Evolutionary conservation across 495 filamentous ascomycete genomes (phyloP), one percentile per base, ranked within the genome.

Genomic region (Bacidia rubella): DNA sequence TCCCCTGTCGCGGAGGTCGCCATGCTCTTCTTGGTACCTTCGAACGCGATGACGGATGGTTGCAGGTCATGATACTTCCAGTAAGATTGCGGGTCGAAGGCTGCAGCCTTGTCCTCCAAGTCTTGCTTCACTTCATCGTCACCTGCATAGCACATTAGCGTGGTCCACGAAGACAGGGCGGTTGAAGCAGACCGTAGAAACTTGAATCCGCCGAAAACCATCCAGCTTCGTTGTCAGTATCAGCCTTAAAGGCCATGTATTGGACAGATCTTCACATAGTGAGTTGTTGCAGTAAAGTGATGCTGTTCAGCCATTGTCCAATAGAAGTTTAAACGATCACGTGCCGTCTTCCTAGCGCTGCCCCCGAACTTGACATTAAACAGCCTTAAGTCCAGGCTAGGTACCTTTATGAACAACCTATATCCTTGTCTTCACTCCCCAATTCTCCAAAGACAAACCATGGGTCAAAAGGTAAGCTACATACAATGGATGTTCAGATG

Each of bases 151-250:
- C 41, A 44, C 19, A 2, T 47, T 41, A 46, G 64, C 51, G 65
- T 52, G 54, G 44, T 39, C 43, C 15, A 56, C 55, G 48, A 41
- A 38, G 26, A 44, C 44, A 50, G 29, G 7, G 29, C 29, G 29
- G 29, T 35, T 35, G 5, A 15, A 7, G 29, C 53, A 51, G 67
- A 78, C 83, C 83, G 55, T 87, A 86, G 66, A 86, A 86, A 55
- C 83, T 82, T 3, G 82, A 86, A 29, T 86, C 80, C 39, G 80
- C 80, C n/a, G 78, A 81, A 51, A 82, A 56, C 7, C 52, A 58
- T 49, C 54, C 11, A 49, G 48, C 17, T 12, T 26, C 54, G 17
- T n/a, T 15, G 15, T 35, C 29, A 7, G 15, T 35, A 35, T 5
- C 15, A 35, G 29, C 7, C 29, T 35, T 15, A 35, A 7, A 35